Percentiles rank a stretch among this genome's conserved stretches.
Conservation (phyloP, 345 rosid genomes). For the Hibiscus mutabilis region DNA sequence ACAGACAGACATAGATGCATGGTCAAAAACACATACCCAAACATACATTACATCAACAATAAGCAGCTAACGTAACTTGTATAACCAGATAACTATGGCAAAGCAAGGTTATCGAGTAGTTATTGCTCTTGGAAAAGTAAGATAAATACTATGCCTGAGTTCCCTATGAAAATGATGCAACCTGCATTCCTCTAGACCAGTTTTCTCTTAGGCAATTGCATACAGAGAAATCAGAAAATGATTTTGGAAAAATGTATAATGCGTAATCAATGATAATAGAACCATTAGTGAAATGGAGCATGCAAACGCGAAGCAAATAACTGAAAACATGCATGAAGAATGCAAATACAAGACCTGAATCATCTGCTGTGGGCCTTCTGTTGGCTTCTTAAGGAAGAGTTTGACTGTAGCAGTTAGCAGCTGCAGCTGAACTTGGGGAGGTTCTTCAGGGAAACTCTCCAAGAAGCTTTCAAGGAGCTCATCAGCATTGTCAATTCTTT, state of each 20-base stretch:
- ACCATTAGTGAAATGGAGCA: not conserved
- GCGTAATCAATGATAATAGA: not conserved
- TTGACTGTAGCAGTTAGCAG: conserved; percentile 98
- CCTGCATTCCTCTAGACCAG: not conserved
- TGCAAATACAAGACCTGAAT: conserved; percentile 63
- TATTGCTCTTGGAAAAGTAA: not conserved
- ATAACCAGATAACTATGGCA: conserved; percentile 1
- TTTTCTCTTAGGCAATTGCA: not conserved
- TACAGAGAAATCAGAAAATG: not conserved
- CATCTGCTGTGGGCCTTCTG: conserved; percentile 99
- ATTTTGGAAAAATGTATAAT: not conserved
- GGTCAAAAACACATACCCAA: not conserved
- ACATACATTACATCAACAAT: not conserved
- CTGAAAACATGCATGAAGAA: conserved; percentile 5
- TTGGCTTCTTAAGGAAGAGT: conserved; percentile 95
- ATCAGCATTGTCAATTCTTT: conserved; percentile 99
- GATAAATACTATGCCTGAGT: not conserved
- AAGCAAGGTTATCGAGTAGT: not conserved
- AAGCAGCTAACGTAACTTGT: not conserved
- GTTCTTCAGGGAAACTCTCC: conserved; percentile 99
- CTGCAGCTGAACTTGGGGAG: conserved; percentile 97
- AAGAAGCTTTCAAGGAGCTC: conserved; percentile 99
- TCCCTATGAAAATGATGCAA: not conserved
- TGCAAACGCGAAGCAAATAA: not conserved
- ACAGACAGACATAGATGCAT: not conserved